These are phyloP conservation scores for Phytophthora pluvialis DNA, from an alignment of 352 stramenopile species.

Conservation along the genomic window DNA sequence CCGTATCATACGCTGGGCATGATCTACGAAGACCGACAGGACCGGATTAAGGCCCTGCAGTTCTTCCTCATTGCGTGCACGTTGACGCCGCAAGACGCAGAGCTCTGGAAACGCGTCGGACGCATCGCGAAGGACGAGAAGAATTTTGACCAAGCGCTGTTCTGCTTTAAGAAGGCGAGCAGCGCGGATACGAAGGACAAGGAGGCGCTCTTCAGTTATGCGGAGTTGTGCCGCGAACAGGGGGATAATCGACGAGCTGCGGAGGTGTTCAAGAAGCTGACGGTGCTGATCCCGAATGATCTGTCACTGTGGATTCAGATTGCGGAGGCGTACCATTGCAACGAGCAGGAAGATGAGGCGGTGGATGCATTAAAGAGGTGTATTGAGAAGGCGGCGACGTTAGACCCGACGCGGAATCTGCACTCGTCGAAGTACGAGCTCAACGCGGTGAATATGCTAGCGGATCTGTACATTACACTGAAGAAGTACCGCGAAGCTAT, in stretches of 20 bases:
- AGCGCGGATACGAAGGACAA: conserved; percentile 83
- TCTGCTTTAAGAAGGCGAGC: conserved; percentile 88
- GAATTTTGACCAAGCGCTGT: conserved; percentile 85
- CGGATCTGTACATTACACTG: conserved; percentile 86
- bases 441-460: conserved; percentile 90
- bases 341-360: conserved; percentile 86
- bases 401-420: conserved; percentile 60
- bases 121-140: conserved; percentile 88
- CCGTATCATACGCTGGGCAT: conserved; percentile 88
- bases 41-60: conserved; percentile 82
- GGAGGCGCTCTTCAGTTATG: conserved; percentile 83
- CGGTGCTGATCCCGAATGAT: conserved; percentile 69
- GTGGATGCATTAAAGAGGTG: conserved; percentile 87
- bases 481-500: conserved; percentile 87
- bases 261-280: conserved; percentile 85
- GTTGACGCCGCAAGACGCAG: conserved; percentile 78
- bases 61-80: conserved; percentile 90
- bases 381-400: conserved; percentile 75
- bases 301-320: conserved; percentile 89
- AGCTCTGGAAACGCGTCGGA: conserved; percentile 87
- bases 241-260: conserved; percentile 82
- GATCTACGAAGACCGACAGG: conserved; percentile 88
- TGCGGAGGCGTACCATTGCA: conserved; percentile 87
- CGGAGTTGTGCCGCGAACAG: conserved; percentile 78
- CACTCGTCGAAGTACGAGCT: conserved; percentile 83